Conservation (phyloP, 163 green algal genomes). For the Dunaliella salina region DNA sequence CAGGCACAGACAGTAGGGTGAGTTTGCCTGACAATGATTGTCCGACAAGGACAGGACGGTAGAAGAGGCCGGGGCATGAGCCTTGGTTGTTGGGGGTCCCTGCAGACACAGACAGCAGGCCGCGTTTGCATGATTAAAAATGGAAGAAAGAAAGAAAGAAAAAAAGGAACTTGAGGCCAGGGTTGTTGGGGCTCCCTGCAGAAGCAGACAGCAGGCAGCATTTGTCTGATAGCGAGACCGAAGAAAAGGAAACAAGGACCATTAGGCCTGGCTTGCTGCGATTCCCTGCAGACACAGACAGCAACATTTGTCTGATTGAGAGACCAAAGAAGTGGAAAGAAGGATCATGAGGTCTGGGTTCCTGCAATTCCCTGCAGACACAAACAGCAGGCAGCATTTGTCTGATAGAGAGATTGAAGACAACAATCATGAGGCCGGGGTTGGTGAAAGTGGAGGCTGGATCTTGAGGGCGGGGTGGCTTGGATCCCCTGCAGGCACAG, state of each 20-base stretch:
- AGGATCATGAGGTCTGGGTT: slow-evolving; percentile 80
- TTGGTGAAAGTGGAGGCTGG: too few relatives aligned
- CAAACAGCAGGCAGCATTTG: background rate
- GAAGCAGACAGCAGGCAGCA: background rate
- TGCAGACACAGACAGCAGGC: slow-evolving; percentile 3
- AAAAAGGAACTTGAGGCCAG: slow-evolving; percentile 78
- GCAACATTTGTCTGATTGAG: too few relatives aligned
- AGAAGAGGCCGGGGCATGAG: slow-evolving; percentile 81
- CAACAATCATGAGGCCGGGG: slow-evolving; percentile 81
- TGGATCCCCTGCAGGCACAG: slow-evolving; percentile 33
- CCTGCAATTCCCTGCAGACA: slow-evolving; percentile 33
- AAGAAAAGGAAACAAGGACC: too few relatives aligned
- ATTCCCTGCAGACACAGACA: slow-evolving; percentile 29
- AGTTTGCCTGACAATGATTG: too few relatives aligned
- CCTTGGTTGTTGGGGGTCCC: slow-evolving; percentile 44
- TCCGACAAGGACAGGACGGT: too few relatives aligned
- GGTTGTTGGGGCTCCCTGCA: slow-evolving; percentile 51
- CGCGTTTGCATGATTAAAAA: too few relatives aligned
- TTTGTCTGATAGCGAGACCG: too few relatives aligned
- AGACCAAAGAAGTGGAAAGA: too few relatives aligned
- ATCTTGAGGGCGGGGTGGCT: too few relatives aligned
- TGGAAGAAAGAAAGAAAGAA: too few relatives aligned
- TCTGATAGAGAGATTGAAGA: too few relatives aligned
- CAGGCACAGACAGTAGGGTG: background rate
- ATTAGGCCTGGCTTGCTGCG: slow-evolving; percentile 71